These are phyloP conservation scores for Umbelopsis vinacea DNA, from an alignment of 192 early-diverging fungal species.

Conservation along the genomic window DNA sequence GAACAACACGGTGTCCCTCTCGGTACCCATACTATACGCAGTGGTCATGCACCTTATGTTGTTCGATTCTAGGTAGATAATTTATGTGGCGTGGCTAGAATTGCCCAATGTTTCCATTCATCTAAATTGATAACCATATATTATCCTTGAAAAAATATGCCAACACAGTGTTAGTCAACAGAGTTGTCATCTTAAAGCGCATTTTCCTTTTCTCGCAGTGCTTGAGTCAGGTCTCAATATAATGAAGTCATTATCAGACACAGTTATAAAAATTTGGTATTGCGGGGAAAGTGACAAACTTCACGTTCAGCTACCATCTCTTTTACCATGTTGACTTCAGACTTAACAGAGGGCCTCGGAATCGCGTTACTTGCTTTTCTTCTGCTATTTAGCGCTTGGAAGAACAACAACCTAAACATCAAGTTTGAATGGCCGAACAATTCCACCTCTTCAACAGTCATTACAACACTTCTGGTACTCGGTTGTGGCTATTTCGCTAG, in stretches of 20 bases:
- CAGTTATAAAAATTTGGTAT: neutral
- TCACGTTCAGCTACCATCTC: too few species aligned
- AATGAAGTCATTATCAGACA: too few species aligned
- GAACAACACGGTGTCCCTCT: constrained; percentile 17
- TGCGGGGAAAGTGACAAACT: too few species aligned
- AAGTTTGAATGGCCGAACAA: neutral
- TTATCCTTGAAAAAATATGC: neutral
- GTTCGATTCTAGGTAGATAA: neutral
- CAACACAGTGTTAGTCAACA: too few species aligned
- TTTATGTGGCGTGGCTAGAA: too few species aligned
- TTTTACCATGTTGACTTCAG: neutral
- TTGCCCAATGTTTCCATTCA: too few species aligned
- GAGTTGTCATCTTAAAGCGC: too few species aligned
- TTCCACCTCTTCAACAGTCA: neutral
- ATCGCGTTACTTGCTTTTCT: neutral
- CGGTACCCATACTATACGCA: constrained; percentile 16
- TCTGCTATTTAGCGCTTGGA: neutral
- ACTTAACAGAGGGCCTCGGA: constrained; percentile 6
- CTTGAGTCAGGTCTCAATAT: too few species aligned
- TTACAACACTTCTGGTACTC: neutral
- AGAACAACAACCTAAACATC: neutral
- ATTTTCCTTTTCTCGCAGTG: too few species aligned
- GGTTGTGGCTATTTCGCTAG: neutral
- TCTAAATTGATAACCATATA: neutral
- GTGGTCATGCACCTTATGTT: neutral